Conservation (phyloP, 2,329 filamentous ascomycete species). For the Cytospora leucostoma region DNA sequence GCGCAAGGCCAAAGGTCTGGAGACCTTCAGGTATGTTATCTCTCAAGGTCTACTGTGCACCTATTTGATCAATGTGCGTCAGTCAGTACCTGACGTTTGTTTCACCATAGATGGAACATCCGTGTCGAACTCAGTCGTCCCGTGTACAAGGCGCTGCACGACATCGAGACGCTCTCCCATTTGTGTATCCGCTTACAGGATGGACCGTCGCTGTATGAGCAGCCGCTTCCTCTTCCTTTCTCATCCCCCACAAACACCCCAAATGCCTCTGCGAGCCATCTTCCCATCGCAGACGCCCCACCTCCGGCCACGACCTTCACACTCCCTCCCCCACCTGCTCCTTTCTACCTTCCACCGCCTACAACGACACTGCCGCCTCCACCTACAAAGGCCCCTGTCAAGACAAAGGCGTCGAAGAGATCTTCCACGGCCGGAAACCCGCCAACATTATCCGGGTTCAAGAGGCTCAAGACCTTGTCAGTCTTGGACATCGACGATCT, state of each 20-base stretch:
- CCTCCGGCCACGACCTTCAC: conserved; percentile 28
- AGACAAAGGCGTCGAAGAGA: conserved; percentile 40
- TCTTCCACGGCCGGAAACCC: conserved; percentile 41
- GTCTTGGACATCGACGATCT: conserved; percentile 63
- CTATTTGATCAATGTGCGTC: background rate
- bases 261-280: conserved; percentile 27
- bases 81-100: conserved; percentile 9
- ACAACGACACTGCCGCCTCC: conserved; percentile 34
- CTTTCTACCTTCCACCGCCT: conserved; percentile 33
- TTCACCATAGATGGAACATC: conserved; percentile 58
- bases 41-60: background rate
- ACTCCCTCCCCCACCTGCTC: conserved; percentile 28
- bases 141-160: conserved; percentile 59
- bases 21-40: conserved; percentile 54
- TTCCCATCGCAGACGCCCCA: conserved; percentile 23
- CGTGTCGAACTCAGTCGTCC: conserved; percentile 61
- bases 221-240: conserved; percentile 49
- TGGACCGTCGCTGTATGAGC: conserved; percentile 56
- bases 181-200: conserved; percentile 61
- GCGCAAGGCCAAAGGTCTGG: conserved; percentile 55
- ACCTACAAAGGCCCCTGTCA: conserved; percentile 41
- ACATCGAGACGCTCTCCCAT: conserved; percentile 52
- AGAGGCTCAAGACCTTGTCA: conserved; percentile 52
- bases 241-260: conserved; percentile 29
- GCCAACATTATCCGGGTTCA: conserved; percentile 59